Evolutionary conservation across 2,329 filamentous ascomycete species (phyloP).

Genomic region (Coniosporium tulheliwenetii): DNA sequence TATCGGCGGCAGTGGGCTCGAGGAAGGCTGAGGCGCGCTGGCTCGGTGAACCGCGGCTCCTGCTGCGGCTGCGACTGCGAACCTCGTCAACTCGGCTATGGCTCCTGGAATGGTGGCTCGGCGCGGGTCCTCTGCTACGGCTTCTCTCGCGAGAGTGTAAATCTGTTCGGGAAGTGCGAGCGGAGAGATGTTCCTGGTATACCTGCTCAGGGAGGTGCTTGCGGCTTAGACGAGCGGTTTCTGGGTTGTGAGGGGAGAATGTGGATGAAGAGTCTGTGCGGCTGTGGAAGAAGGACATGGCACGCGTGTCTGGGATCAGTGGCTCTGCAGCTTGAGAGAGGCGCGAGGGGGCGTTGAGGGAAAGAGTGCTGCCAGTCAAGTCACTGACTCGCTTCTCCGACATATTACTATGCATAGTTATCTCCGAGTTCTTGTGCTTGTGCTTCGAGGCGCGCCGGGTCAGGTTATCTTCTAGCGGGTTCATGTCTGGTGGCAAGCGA

Average conservation of each 20-base stretch:
- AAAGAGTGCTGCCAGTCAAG: slow-evolving; percentile 27
- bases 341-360: slow-evolving; percentile 17
- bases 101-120: no score
- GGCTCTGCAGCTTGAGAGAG: slow-evolving; percentile 24
- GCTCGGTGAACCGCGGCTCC: background rate
- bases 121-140: no score
- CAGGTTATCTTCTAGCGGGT: slow-evolving; percentile 74
- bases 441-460: slow-evolving; percentile 50
- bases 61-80: background rate
- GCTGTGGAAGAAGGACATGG: slow-evolving; percentile 69
- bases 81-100: background rate
- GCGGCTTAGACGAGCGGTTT: slow-evolving; percentile 37
- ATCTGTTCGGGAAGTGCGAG: slow-evolving; percentile 20
- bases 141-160: slow-evolving; percentile 10
- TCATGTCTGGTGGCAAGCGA: slow-evolving; percentile 80
- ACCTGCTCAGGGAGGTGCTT: slow-evolving; percentile 36
- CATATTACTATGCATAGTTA: slow-evolving; percentile 23
- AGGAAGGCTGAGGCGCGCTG: background rate
- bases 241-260: slow-evolving; percentile 34
- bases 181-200: slow-evolving; percentile 15
- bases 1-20: no score
- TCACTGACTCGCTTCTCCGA: slow-evolving; percentile 46
- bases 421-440: slow-evolving; percentile 55
- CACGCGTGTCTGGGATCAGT: slow-evolving; percentile 25
- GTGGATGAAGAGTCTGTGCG: slow-evolving; percentile 45